phyloP scores from a whole-genome alignment of 169 alveolate species.

The Eimeria nieschulzi region DNA sequence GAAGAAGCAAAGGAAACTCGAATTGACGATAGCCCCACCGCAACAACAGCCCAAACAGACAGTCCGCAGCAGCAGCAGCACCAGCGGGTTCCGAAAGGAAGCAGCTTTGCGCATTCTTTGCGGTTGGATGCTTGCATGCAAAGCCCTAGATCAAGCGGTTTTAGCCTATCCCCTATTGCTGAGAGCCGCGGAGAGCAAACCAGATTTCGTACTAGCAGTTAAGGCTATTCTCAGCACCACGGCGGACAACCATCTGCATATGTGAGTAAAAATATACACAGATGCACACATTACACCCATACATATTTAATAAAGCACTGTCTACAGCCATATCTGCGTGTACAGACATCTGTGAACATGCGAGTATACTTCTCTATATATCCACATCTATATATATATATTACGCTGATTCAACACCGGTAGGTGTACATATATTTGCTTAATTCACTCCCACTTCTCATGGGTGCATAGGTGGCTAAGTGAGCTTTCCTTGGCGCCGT shows the following conservation, averaged over 20 bases:
- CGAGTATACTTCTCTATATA: not conserved
- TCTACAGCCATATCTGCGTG: not conserved
- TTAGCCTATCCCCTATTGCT: not conserved
- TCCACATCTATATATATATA: not conserved
- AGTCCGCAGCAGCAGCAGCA: constrained; percentile 33
- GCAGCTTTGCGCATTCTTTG: not conserved
- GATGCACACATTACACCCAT: not conserved
- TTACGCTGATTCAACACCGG: not conserved
- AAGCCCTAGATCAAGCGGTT: not conserved
- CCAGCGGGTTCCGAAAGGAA: not conserved
- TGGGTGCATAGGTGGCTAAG: no score
- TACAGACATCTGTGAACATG: not conserved
- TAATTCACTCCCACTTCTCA: not conserved
- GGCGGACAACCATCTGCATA: not conserved
- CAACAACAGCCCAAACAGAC: not conserved
- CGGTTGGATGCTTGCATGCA: not conserved
- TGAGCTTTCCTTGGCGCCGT: no score
- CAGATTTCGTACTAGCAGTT: not conserved
- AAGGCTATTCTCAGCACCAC: not conserved
- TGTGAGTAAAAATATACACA: not conserved
- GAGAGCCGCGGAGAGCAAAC: not conserved
- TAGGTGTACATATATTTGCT: not conserved
- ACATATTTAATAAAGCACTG: not conserved
- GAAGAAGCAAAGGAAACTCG: not conserved
- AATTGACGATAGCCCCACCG: not conserved